phyloP scores from a whole-genome alignment of 2,329 filamentous ascomycete genomes.

The Tolypocladium album region DNA sequence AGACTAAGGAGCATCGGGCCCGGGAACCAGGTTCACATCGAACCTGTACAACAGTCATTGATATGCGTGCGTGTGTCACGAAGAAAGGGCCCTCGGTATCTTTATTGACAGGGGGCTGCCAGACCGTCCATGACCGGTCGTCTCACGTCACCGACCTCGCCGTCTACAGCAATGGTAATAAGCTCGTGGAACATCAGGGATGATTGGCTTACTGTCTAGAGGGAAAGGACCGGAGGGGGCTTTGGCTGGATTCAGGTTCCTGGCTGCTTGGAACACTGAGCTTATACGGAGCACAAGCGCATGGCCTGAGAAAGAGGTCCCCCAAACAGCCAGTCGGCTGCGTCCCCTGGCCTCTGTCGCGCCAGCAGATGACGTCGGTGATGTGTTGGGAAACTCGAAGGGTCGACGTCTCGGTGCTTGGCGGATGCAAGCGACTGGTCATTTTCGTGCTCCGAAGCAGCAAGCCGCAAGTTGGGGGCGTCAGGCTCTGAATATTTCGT shows the following conservation, averaged over 20 bases:
- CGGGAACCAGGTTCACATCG: background rate
- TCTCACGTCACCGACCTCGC: background rate
- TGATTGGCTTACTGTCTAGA: background rate
- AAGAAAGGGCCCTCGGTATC: background rate
- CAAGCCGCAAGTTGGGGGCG: background rate
- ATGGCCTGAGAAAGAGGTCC: background rate
- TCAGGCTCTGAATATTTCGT: no score
- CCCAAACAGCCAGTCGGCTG: background rate
- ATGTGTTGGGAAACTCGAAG: background rate
- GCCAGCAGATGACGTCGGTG: background rate
- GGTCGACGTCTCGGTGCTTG: background rate
- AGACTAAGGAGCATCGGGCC: background rate
- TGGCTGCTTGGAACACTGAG: background rate
- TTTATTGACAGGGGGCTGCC: background rate
- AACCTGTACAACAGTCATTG: background rate
- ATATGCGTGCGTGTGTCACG: background rate
- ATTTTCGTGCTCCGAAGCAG: background rate
- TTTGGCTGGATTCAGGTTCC: background rate
- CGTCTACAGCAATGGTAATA: background rate
- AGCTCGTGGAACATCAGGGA: background rate
- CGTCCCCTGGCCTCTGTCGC: background rate
- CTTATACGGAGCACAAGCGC: background rate
- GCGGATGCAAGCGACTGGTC: background rate
- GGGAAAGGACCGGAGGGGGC: no score
- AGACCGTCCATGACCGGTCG: background rate